These are phyloP conservation scores for Calonectria crousiana DNA, from an alignment of 2,329 filamentous ascomycete genomes.

Conservation along the genomic window DNA sequence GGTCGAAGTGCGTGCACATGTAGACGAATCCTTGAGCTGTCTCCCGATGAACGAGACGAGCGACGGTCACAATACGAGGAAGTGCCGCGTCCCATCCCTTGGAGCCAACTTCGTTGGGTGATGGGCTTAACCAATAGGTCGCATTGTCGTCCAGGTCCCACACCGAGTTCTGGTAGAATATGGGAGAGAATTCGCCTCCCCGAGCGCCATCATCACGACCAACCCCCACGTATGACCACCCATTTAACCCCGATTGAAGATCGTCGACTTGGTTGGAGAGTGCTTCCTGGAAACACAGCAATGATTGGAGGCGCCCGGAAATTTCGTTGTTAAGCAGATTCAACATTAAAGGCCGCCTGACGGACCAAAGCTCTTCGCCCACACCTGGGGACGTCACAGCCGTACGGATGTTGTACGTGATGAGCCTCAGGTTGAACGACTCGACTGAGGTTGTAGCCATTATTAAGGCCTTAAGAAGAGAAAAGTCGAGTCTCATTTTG, in stretches of 20 bases:
- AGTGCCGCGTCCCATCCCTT: constrained; percentile 67
- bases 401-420: constrained; percentile 75
- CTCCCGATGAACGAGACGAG: constrained; percentile 55
- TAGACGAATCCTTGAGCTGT: constrained; percentile 56
- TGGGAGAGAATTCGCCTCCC: constrained; percentile 76
- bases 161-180: constrained; percentile 69
- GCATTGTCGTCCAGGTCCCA: constrained; percentile 65
- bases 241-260: constrained; percentile 58
- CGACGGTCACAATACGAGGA: constrained; percentile 62
- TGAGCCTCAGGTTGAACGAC: constrained; percentile 59
- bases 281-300: constrained; percentile 77
- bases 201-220: constrained; percentile 70
- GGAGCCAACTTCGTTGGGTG: constrained; percentile 65
- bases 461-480: constrained; percentile 26
- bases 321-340: constrained; percentile 65
- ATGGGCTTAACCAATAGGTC: constrained; percentile 73
- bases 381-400: constrained; percentile 61
- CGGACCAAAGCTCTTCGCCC: constrained; percentile 68
- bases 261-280: constrained; percentile 70
- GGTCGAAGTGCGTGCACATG: constrained; percentile 67
- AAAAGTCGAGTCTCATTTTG: constrained; percentile 33
- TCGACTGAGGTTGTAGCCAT: constrained; percentile 26
- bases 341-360: constrained; percentile 64
- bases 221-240: constrained; percentile 67
- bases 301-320: constrained; percentile 56